Percentiles rank a stretch among this genome's conserved stretches.
Conservation (phyloP, 2,329 filamentous ascomycete genomes). For the Tothia fuscella region DNA sequence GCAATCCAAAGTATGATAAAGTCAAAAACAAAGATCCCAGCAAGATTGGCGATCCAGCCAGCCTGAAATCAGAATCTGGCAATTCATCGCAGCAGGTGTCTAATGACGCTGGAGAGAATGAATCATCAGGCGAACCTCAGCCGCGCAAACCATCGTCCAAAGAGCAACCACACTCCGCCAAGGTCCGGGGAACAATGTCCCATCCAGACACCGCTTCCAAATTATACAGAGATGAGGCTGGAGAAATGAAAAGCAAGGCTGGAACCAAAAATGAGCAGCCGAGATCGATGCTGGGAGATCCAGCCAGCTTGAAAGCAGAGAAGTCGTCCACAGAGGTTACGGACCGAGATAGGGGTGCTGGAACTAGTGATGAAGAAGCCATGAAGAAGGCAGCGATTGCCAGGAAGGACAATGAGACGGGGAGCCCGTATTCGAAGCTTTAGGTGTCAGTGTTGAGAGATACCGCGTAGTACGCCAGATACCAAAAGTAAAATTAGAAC, state of each 20-base stretch:
- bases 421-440: too few relatives aligned
- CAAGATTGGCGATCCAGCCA: slow-evolving; percentile 4
- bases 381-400: slow-evolving; percentile 1
- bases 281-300: slow-evolving; percentile 2
- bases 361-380: not conserved
- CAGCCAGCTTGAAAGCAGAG: slow-evolving; percentile 4
- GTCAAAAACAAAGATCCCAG: slow-evolving; percentile 1
- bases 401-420: too few relatives aligned
- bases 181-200: slow-evolving; percentile 1
- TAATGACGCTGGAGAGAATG: not conserved
- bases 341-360: not conserved
- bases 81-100: slow-evolving; percentile 2
- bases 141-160: not conserved
- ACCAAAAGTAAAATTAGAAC: too few relatives aligned
- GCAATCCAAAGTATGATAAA: slow-evolving; percentile 7
- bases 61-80: slow-evolving; percentile 1
- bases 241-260: not conserved
- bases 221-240: not conserved
- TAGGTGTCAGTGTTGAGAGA: too few relatives aligned
- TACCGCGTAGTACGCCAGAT: too few relatives aligned
- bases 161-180: not conserved
- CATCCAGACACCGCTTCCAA: slow-evolving; percentile 4
- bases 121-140: not conserved
- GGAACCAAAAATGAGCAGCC: not conserved
- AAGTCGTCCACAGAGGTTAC: not conserved